Evolutionary conservation across 352 stramenopile species (phyloP).

Genomic region (Blastocystis sp.): DNA sequence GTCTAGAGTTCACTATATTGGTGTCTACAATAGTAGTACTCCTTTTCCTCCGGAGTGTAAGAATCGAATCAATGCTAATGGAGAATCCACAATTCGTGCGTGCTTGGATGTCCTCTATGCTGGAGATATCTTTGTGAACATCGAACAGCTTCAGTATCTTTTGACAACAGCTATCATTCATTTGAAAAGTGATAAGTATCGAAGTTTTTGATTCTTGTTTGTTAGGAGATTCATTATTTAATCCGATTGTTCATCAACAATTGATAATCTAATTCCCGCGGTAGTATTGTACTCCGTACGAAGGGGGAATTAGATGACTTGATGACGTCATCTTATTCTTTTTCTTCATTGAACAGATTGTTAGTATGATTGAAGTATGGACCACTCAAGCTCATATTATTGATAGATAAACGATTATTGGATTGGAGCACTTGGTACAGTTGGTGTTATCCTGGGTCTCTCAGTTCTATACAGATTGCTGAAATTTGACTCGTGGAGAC

Average conservation of each 20-base stretch:
- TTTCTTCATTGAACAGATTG: not conserved
- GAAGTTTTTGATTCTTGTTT: not conserved
- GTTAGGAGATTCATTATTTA: no score
- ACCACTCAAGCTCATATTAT: no score
- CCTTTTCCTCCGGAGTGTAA: conserved; percentile 54
- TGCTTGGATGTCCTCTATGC: conserved; percentile 34
- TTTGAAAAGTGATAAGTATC: conserved; percentile 23
- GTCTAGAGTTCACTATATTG: conserved; percentile 31
- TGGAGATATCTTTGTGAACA: conserved; percentile 7
- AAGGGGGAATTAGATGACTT: not conserved
- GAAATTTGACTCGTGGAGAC: conserved; percentile 34
- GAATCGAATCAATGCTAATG: conserved; percentile 31
- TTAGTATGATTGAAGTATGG: not conserved
- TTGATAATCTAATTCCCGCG: no score
- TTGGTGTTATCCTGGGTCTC: no score
- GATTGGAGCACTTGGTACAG: no score
- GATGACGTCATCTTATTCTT: conserved; percentile 14
- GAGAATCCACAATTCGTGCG: conserved; percentile 17
- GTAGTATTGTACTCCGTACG: no score
- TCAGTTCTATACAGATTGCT: not conserved
- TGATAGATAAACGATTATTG: no score
- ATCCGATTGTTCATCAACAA: not conserved
- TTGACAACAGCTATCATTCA: not conserved
- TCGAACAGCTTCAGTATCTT: not conserved
- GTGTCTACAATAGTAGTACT: conserved; percentile 48